Percentiles rank a stretch among this genome's conserved stretches.
Evolutionary conservation across 257 asterid species (phyloP).

Genomic region (Capsicum chinense): DNA sequence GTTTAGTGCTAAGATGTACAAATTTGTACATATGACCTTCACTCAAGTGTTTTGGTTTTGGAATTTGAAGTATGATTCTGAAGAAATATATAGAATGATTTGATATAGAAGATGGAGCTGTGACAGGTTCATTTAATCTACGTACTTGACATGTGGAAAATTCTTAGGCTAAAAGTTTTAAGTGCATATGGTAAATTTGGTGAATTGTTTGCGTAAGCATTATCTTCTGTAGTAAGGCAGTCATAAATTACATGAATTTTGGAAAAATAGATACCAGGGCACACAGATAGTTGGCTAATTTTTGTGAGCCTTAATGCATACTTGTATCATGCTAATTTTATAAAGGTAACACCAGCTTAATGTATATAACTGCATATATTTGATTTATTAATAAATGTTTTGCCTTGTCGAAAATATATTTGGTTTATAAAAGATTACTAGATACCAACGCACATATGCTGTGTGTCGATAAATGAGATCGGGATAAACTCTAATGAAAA

Average conservation of each 20-base stretch:
- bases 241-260: background rate
- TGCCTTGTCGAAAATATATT: slow-evolving; percentile 1
- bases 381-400: background rate
- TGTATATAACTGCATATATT: background rate
- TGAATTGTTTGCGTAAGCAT: background rate
- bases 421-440: background rate
- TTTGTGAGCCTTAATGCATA: background rate
- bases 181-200: background rate
- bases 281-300: background rate
- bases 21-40: background rate
- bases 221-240: background rate
- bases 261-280: background rate
- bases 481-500: slow-evolving; percentile 1
- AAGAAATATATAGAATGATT: slow-evolving; percentile 22
- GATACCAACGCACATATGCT: slow-evolving; percentile 7
- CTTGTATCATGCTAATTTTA: slow-evolving; percentile 9
- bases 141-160: background rate
- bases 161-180: slow-evolving; percentile 17
- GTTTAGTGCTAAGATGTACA: slow-evolving; percentile 4
- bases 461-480: background rate
- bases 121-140: slow-evolving; percentile 19
- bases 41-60: slow-evolving; percentile 10
- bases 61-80: background rate
- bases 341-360: slow-evolving; percentile 21
- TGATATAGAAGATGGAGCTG: slow-evolving; percentile 5